Base-by-base conservation (phyloP, 2,329 filamentous ascomycete genomes). In the Aspergillus spinulosporus region DNA sequence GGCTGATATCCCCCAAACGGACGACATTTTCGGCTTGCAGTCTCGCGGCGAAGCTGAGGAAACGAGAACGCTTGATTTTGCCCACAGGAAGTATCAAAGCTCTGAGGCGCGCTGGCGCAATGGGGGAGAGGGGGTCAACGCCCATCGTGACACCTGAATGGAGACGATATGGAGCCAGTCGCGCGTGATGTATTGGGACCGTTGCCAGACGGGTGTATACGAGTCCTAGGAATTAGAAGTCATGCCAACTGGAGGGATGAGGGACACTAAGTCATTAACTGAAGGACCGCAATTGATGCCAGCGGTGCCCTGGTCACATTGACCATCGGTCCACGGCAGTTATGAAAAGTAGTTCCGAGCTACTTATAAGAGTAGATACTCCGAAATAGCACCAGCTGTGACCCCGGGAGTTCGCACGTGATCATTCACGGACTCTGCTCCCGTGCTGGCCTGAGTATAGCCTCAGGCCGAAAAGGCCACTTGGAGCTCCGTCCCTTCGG, bases 31-130 rank as follows among this genome's bases (percentile, higher is more conserved):
- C 89, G 62, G 83, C 79, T 69, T 89, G 87, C 59, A 99, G 80
- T 66, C 90, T 84, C 60, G 88, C 83, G 62, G 93, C 83, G 72
- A 96, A 96, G 62, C 82, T 81, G 65, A 86, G 76, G 74, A 97
- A 97, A 58, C 89, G 85, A 52, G 88, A 87, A 59, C 87, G 85
- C 72, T 87, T 92, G 72, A 97, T 94, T 70, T 85, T 88, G 52
- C 93, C 93, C 64, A 96, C 82, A 53, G 94, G 94, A 59, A 97
- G 80, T 58, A 96, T 84, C 66, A 97, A 84, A 61, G 88, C 90
- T 78, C 90, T 89, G 71, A 97, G 86, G 82, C 90, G 89, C 78
- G 92, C 93, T 72, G 92, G 92, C 75, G 92, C 89, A 79, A 92
- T 86, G 75, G 93, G 92, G 73, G 92, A 89, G 74, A 96, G 85